These are phyloP conservation scores for Diplogelasinospora grovesii DNA, from an alignment of 495 filamentous ascomycete species.

Conservation along the genomic window DNA sequence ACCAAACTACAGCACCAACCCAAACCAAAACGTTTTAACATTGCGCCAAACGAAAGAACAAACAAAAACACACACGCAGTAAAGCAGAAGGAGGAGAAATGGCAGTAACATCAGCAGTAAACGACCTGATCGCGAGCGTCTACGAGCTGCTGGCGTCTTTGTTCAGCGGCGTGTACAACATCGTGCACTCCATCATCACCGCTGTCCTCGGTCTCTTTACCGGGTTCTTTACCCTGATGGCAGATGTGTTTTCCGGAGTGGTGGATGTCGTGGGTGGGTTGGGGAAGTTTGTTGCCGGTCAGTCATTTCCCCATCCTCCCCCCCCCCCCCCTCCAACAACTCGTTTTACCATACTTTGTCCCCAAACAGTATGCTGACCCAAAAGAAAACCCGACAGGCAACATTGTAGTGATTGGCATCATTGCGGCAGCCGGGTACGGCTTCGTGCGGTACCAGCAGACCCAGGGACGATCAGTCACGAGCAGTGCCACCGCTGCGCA, in stretches of 20 bases:
- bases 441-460: slow-evolving; percentile 22
- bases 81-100: slow-evolving; percentile 13
- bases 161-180: slow-evolving; percentile 20
- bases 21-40: too few relatives aligned
- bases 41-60: slow-evolving; percentile 5
- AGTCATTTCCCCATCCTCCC: slow-evolving; percentile 3
- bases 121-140: slow-evolving; percentile 27
- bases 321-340: too few relatives aligned
- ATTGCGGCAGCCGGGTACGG: slow-evolving; percentile 19
- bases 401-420: slow-evolving; percentile 26
- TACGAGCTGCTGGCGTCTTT: slow-evolving; percentile 27
- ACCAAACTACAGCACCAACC: too few relatives aligned
- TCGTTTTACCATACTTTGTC: too few relatives aligned
- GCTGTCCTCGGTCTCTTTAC: slow-evolving; percentile 19
- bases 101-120: slow-evolving; percentile 24
- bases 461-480: slow-evolving; percentile 11
- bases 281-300: slow-evolving; percentile 28
- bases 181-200: slow-evolving; percentile 22
- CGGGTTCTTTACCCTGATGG: slow-evolving; percentile 21
- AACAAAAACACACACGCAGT: slow-evolving; percentile 1
- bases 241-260: slow-evolving; percentile 22
- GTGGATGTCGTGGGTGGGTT: slow-evolving; percentile 25
- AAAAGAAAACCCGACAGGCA: slow-evolving; percentile 13
- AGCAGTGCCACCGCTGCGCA: slow-evolving; percentile 4
- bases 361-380: too few relatives aligned